Evolutionary conservation across 1,284 basidiomycete species (phyloP).

Genomic region (Dichomitus squalens): DNA sequence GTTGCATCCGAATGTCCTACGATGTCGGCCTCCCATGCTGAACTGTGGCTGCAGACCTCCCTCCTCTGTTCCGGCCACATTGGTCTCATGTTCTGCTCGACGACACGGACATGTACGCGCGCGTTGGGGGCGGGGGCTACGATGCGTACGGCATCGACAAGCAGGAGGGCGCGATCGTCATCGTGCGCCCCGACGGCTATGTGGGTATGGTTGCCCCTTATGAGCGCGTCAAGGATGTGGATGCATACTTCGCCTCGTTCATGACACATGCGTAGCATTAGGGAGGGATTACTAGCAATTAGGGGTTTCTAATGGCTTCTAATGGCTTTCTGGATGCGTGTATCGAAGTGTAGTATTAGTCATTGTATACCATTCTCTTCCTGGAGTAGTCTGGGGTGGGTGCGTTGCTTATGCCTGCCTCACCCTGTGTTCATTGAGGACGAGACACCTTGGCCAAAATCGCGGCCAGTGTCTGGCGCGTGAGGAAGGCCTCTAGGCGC

Average conservation of each 20-base stretch:
- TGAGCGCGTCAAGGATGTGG: conserved; percentile 43
- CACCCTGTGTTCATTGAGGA: no score
- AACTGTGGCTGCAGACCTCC: conserved; percentile 38
- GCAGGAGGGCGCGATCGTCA: conserved; percentile 57
- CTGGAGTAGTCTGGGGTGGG: no score
- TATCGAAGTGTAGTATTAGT: no score
- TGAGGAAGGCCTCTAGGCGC: no score
- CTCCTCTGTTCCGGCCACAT: conserved; percentile 53
- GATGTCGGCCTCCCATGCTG: background rate
- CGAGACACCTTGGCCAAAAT: no score
- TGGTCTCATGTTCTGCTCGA: conserved; percentile 56
- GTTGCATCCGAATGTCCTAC: background rate
- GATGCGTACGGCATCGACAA: conserved; percentile 53
- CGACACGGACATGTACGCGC: conserved; percentile 39
- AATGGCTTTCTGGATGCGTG: no score
- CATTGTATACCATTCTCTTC: no score
- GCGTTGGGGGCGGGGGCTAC: conserved; percentile 44
- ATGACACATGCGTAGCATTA: conserved; percentile 16
- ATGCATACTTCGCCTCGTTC: conserved; percentile 55
- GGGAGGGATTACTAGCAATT: no score
- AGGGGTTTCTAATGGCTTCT: no score
- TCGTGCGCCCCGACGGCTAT: conserved; percentile 78
- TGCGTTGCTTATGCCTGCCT: no score
- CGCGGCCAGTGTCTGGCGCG: no score
- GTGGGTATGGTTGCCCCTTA: conserved; percentile 61